Evolutionary conservation across 176 grass and related monocot species (phyloP), one percentile per base, ranked within the genome.

Genomic region (Oryza officinalis): DNA sequence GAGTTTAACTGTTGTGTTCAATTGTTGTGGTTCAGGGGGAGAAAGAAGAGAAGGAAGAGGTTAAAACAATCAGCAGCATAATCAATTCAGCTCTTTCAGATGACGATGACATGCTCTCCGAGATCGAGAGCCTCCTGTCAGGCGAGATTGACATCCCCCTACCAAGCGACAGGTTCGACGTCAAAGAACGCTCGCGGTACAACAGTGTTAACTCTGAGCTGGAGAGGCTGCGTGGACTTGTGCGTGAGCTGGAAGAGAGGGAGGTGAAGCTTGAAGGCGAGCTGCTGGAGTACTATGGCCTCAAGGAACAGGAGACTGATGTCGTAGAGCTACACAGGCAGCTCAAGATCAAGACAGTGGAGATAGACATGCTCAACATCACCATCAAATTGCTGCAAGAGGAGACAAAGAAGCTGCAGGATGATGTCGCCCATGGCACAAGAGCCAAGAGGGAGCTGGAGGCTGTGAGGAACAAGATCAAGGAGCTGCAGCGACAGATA

Each of bases 281-380:
- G 74, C 71, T 99, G 14, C 67, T 99, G 1, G 96, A 94, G 83
- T 99, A 94, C 81, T 96, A 99, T 20, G 96, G 96, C 74, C 90
- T 99, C 61, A 99, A 94, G 77, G 93, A 99, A 84, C 90, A 96
- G 63, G 89, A 96, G 86, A 89, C 85, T 1, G 93, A 99, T 13
- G 57, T 91, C 10, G 20, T 64, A 11, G 96, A 99, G 81, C 75
- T 99, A 67, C 91, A 99, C 67, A 96, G 89, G 84, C 96, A 99
- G 87, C 81, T 96, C 76, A 96, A 91, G 90, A 94, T 86, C 25
- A 99, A 96, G 78, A 80, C 75, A 0, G 86, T 74, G 10, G 93
- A 99, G 81, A 92, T 96, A 49, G 88, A 92, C 72, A 86, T 88
- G 97, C 89, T 99, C 75, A 88, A 94, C 71, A 79, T 82, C 31